A percentile compares a stretch with the other conserved stretches of the same genome.
Evolutionary conservation across 1,139 yeast species (phyloP).

Genomic region (Suhomyces coccinellae): DNA sequence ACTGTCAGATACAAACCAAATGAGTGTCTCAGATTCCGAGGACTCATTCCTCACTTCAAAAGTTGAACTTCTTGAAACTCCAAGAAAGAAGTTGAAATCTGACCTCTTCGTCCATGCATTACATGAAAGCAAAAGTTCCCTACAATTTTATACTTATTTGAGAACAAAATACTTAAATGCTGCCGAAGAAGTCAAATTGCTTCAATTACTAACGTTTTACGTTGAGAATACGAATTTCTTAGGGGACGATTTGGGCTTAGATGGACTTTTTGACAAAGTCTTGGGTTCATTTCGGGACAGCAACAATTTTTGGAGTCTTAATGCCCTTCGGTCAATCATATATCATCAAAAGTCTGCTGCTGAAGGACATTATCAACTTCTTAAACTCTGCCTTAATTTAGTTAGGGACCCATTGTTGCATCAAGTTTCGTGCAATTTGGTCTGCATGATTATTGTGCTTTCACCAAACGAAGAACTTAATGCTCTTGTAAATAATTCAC

Average conservation of each 20-base stretch:
- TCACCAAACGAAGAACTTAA: conserved; percentile 16
- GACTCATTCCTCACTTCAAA: not conserved
- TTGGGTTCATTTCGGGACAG: not conserved
- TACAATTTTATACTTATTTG: conserved; percentile 1
- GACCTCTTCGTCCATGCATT: not conserved
- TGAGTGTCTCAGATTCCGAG: not conserved
- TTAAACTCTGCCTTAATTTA: conserved; percentile 49
- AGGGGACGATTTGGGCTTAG: not conserved
- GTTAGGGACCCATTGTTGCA: conserved; percentile 33
- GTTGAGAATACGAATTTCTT: conserved; percentile 15
- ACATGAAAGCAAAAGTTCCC: not conserved
- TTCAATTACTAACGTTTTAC: conserved; percentile 31
- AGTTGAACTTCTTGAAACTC: not conserved
- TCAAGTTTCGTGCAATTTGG: conserved; percentile 24
- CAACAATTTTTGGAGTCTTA: conserved; percentile 1
- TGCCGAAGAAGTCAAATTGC: conserved; percentile 25
- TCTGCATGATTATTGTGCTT: conserved; percentile 17
- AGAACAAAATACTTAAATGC: not conserved
- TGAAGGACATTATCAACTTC: conserved; percentile 17
- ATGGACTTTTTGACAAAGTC: not conserved
- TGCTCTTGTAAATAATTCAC: conserved; percentile 33
- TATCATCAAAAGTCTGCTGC: not conserved
- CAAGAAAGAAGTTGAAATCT: conserved; percentile 3
- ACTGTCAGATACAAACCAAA: not conserved
- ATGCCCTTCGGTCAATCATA: not conserved